Evolutionary conservation across 2,329 filamentous ascomycete genomes (phyloP), one percentile per base, ranked within the genome.

Genomic region (Colletotrichum tropicicola): DNA sequence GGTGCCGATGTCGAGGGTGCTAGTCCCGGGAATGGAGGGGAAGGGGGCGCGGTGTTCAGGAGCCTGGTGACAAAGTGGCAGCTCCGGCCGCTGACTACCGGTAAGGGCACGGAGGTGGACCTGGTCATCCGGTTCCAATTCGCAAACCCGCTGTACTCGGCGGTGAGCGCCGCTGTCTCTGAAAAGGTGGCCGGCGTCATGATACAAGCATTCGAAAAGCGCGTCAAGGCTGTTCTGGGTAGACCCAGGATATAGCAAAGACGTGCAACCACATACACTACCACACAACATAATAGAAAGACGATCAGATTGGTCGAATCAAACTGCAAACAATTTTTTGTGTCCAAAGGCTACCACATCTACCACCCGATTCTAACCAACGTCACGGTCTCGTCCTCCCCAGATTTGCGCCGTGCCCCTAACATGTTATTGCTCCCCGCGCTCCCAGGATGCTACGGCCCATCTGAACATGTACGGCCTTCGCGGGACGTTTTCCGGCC

Each of bases 171-270:
- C 37, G 91, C 92, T 32, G 90, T 96, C 23, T 93, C 93, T 69
- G 91, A 93, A 30, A 93, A 92, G 79, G 89, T 98, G 68, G 95
- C 93, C 1, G 89, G 89, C 4, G 84, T 92, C 68, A 97, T 99
- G 94, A 92, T 98, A 69, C 90, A 92, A 76, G 95, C 96, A 1
- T 99, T 99, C 81, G 94, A 98, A 81, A 87, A 88, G 78, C 85
- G 92, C 73, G 94, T 96, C 6, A 82, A 82, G 73, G 81, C 86
- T 71, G 75, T 93, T 49, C 76, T 87, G 70, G 80, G 78, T 5
- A 48, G 35, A 32, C 35, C 23, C 37, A 68, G 57, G 44, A 64
- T 27, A 48, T 41, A 49, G 7, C 5, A n/a, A 13, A 9, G 27
- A 30, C 27, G 12, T 4, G 19, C 28, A 13, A 39, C 12, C 27